Conservation (phyloP, 805 yeast genomes). For the Saturnispora diversa region DNA sequence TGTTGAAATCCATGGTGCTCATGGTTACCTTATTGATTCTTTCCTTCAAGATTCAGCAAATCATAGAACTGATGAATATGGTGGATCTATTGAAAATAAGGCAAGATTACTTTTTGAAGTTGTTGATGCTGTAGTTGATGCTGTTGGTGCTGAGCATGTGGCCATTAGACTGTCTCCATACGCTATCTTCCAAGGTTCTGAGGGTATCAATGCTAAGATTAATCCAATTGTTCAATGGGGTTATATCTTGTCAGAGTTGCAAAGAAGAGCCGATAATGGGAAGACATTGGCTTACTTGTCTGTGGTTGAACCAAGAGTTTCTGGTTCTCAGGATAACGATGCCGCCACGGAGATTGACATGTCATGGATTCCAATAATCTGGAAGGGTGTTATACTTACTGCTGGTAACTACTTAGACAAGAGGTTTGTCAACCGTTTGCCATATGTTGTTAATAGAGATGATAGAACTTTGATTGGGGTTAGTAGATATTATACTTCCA, state of each 20-base stretch:
- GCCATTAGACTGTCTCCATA: constrained; percentile 47
- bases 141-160: constrained; percentile 43
- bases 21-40: constrained; percentile 35
- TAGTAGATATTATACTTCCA: constrained; percentile 35
- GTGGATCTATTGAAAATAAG: constrained; percentile 38
- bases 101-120: constrained; percentile 38
- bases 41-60: constrained; percentile 32
- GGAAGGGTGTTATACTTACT: constrained; percentile 30
- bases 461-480: constrained; percentile 39
- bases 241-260: constrained; percentile 33
- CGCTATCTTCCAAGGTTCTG: constrained; percentile 33
- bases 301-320: constrained; percentile 64
- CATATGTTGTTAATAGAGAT: constrained; percentile 23
- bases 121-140: constrained; percentile 42
- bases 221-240: constrained; percentile 31
- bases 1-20: constrained; percentile 37
- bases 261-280: constrained; percentile 26
- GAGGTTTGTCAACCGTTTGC: constrained; percentile 19
- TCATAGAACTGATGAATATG: constrained; percentile 36
- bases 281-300: constrained; percentile 22
- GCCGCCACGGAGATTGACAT: constrained; percentile 1
- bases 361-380: constrained; percentile 24
- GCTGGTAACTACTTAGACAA: constrained; percentile 24
- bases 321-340: constrained; percentile 32
- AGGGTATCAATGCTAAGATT: constrained; percentile 31